Conservation (phyloP, 176 grass and related monocot species). For the Zoysia pacifica region DNA sequence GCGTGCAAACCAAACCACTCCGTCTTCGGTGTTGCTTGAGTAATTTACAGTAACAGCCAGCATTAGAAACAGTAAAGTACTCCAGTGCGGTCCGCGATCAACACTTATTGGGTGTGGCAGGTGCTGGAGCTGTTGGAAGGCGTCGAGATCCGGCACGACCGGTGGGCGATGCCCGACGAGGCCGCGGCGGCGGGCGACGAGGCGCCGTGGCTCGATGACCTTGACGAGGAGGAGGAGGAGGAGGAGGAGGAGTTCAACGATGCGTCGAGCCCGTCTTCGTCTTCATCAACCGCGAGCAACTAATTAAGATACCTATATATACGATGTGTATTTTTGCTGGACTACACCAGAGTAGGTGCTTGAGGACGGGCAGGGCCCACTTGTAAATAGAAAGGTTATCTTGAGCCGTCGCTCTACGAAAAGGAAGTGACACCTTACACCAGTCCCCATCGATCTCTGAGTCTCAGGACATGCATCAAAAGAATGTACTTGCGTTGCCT, state of each 20-base stretch:
- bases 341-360: neutral
- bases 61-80: neutral
- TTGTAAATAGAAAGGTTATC: slow-evolving; percentile 33
- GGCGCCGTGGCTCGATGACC: slow-evolving; percentile 63
- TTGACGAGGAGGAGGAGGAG: slow-evolving; percentile 57
- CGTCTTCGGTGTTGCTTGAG: neutral
- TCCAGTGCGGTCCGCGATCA: neutral
- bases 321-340: slow-evolving; percentile 1
- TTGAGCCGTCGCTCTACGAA: neutral
- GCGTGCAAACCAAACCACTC: neutral
- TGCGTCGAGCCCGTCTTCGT: slow-evolving; percentile 42
- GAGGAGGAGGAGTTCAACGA: slow-evolving; percentile 13
- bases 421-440: neutral
- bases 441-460: neutral
- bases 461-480: neutral
- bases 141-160: slow-evolving; percentile 66
- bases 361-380: neutral
- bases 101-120: slow-evolving; percentile 37
- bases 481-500: slow-evolving; percentile 22
- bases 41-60: slow-evolving; percentile 23
- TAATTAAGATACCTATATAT: neutral
- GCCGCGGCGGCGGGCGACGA: slow-evolving; percentile 42
- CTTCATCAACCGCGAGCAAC: slow-evolving; percentile 52
- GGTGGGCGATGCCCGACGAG: slow-evolving; percentile 68
- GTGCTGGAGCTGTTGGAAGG: slow-evolving; percentile 82